These are phyloP conservation scores for Moelleriella libera DNA, from an alignment of 2,329 filamentous ascomycete species.

Conservation along the genomic window DNA sequence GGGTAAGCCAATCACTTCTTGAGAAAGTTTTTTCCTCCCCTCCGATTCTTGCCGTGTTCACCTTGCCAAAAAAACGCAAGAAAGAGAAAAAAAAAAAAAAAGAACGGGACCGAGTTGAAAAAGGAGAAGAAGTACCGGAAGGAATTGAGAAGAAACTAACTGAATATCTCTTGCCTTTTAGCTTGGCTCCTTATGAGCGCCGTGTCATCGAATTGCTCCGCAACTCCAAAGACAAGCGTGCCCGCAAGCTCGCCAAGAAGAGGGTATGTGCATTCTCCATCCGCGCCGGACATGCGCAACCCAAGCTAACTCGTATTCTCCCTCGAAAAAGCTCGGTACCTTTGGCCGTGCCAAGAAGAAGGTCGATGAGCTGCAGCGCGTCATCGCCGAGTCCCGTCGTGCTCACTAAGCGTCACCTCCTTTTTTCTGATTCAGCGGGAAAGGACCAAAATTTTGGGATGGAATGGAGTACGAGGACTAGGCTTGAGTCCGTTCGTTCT, in stretches of 20 bases:
- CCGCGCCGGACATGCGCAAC: conserved; percentile 1
- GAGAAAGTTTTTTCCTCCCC: too few species aligned
- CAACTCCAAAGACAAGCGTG: conserved; percentile 99
- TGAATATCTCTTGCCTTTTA: conserved; percentile 12
- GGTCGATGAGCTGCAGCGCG: conserved; percentile 96
- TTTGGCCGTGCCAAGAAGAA: conserved; percentile 98
- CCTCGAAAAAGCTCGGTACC: conserved; percentile 63
- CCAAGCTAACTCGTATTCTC: background rate
- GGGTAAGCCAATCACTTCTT: conserved; percentile 44
- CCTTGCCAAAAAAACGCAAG: too few species aligned
- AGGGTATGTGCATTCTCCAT: conserved; percentile 45
- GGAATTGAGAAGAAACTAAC: too few species aligned
- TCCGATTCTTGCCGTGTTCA: too few species aligned
- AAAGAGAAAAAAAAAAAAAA: too few species aligned
- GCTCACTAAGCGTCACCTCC: conserved; percentile 35
- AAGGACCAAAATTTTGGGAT: too few species aligned
- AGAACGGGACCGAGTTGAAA: too few species aligned
- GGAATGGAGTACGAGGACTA: too few species aligned
- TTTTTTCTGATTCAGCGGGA: conserved; percentile 50
- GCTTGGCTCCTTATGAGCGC: conserved; percentile 91
- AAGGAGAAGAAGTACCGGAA: too few species aligned
- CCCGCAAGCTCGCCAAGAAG: conserved; percentile 98
- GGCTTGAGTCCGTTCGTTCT: too few species aligned
- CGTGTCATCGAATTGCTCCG: conserved; percentile 97
- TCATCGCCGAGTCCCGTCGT: conserved; percentile 90